These are phyloP conservation scores for Sparassis latifolia DNA, from an alignment of 1,284 basidiomycete species.

Conservation along the genomic window DNA sequence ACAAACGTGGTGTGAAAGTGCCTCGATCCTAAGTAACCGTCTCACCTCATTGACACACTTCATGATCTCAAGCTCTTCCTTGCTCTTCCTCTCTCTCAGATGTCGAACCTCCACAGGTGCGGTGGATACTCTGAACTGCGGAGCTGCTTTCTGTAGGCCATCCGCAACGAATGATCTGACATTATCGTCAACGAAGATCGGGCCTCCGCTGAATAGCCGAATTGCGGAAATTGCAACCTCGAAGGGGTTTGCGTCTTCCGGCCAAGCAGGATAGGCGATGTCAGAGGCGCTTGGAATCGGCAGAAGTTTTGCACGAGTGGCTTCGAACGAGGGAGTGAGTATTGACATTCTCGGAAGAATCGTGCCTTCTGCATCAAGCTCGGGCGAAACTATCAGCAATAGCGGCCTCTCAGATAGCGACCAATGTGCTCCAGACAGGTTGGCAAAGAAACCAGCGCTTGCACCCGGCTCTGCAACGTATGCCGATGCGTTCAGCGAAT, in stretches of 20 bases:
- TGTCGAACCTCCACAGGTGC: slow-evolving; percentile 50
- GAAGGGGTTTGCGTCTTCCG: slow-evolving; percentile 71
- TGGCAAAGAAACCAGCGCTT: slow-evolving; percentile 65
- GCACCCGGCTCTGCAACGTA: slow-evolving; percentile 76
- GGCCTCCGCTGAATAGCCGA: slow-evolving; percentile 21
- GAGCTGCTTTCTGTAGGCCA: slow-evolving; percentile 45
- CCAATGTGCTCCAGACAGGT: slow-evolving; percentile 63
- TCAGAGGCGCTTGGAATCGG: slow-evolving; percentile 39
- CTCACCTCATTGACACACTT: slow-evolving; percentile 76
- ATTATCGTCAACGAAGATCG: slow-evolving; percentile 58
- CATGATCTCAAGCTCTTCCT: slow-evolving; percentile 64
- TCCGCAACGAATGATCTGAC: slow-evolving; percentile 58
- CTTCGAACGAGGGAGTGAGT: slow-evolving; percentile 76
- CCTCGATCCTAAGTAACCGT: not conserved
- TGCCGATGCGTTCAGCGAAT: slow-evolving; percentile 44
- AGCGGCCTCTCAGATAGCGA: slow-evolving; percentile 72
- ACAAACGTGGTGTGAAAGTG: not conserved
- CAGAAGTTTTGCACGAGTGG: slow-evolving; percentile 58
- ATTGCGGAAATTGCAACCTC: slow-evolving; percentile 43
- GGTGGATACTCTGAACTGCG: slow-evolving; percentile 31
- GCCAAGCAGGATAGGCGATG: slow-evolving; percentile 62
- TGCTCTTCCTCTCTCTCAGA: slow-evolving; percentile 70
- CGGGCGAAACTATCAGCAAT: slow-evolving; percentile 57
- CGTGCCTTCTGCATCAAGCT: slow-evolving; percentile 19
- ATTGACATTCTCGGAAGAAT: slow-evolving; percentile 45